These are phyloP conservation scores for Aspergillus diversus DNA, from an alignment of 495 filamentous ascomycete genomes.

Conservation along the genomic window DNA sequence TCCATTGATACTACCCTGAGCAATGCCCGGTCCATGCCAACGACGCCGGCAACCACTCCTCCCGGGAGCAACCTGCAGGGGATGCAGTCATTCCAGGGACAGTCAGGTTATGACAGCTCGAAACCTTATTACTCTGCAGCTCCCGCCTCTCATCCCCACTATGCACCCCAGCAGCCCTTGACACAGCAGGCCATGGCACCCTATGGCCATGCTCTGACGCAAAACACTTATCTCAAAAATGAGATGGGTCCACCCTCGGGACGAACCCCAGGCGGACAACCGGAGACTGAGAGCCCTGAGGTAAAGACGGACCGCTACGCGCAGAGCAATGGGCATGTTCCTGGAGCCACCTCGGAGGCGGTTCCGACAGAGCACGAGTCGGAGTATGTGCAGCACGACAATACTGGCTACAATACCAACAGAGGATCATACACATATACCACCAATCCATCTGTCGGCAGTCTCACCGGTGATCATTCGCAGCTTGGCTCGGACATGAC, in stretches of 20 bases:
- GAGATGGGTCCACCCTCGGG: conserved; percentile 90
- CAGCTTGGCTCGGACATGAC: conserved; percentile 86
- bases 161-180: conserved; percentile 64
- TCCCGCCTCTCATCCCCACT: conserved; percentile 69
- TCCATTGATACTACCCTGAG: conserved; percentile 84
- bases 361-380: conserved; percentile 74
- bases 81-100: conserved; percentile 74
- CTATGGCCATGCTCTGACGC: conserved; percentile 61
- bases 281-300: conserved; percentile 65
- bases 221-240: conserved; percentile 76
- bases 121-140: conserved; percentile 80
- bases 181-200: conserved; percentile 69
- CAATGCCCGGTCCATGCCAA: conserved; percentile 86
- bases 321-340: conserved; percentile 58
- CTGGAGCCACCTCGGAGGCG: conserved; percentile 63
- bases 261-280: conserved; percentile 54
- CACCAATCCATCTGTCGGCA: conserved; percentile 61
- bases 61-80: conserved; percentile 76
- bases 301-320: conserved; percentile 68
- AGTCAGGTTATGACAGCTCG: conserved; percentile 75
- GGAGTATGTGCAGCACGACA: conserved; percentile 78
- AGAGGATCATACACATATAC: conserved; percentile 77
- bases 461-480: conserved; percentile 73
- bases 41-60: conserved; percentile 91
- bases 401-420: conserved; percentile 64